These are phyloP conservation scores for Volutella citrinella DNA, from an alignment of 2,329 filamentous ascomycete species.

Conservation along the genomic window DNA sequence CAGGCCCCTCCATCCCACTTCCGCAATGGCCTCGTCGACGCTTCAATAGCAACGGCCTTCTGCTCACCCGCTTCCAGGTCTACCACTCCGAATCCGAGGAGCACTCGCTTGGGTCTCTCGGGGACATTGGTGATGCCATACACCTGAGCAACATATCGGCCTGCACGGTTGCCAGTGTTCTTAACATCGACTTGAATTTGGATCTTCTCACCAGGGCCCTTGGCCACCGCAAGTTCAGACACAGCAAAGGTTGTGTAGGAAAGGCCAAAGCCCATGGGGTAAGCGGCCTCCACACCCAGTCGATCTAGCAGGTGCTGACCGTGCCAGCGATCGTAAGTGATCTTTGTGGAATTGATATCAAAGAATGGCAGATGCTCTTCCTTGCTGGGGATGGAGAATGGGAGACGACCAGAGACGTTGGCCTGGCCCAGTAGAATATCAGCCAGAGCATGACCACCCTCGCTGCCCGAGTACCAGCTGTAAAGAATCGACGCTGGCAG, in stretches of 20 bases:
- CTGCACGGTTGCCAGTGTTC: constrained; percentile 9
- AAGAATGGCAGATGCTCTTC: constrained; percentile 15
- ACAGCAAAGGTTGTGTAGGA: constrained; percentile 16
- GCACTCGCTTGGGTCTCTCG: constrained; percentile 6
- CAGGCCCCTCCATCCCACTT: constrained; percentile 6
- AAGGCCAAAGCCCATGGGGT: constrained; percentile 18
- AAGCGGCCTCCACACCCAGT: constrained; percentile 9
- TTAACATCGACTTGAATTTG: not conserved
- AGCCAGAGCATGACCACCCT: constrained; percentile 16
- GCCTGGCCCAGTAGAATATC: constrained; percentile 11
- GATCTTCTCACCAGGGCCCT: not conserved
- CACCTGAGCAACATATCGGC: constrained; percentile 15
- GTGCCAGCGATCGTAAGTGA: constrained; percentile 17
- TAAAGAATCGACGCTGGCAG: constrained; percentile 9
- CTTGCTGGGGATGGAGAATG: constrained; percentile 15
- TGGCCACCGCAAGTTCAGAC: not conserved
- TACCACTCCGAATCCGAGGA: constrained; percentile 11
- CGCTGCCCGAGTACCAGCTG: constrained; percentile 18
- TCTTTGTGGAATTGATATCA: constrained; percentile 10
- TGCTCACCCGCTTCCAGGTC: constrained; percentile 4
- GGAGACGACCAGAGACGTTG: constrained; percentile 11
- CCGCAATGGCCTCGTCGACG: constrained; percentile 7
- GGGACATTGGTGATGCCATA: constrained; percentile 9
- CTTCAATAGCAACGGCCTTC: not conserved
- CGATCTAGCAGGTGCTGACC: constrained; percentile 17